A percentile compares a stretch with the other conserved stretches of the same genome.
These are phyloP conservation scores for Lactarius vividus DNA, from an alignment of 768 basidiomycete species.

Conservation along the genomic window DNA sequence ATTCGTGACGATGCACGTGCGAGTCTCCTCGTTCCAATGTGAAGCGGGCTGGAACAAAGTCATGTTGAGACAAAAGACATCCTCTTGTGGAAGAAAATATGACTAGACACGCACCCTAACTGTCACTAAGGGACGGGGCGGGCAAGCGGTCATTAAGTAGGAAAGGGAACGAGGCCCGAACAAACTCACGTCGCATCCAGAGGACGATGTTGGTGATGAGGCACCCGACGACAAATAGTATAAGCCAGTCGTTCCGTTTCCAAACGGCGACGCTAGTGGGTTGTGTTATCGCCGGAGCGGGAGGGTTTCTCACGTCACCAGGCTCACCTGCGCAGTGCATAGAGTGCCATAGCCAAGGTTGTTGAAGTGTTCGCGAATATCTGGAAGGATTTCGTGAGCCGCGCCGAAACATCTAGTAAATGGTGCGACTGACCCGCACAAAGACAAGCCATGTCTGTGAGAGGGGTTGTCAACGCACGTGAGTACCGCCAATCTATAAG, in stretches of 20 bases:
- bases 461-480: not conserved
- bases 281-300: not conserved
- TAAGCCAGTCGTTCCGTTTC: constrained; percentile 13
- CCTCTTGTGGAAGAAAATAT: not conserved
- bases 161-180: not conserved
- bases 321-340: constrained; percentile 17
- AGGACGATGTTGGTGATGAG: constrained; percentile 16
- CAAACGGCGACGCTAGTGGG: constrained; percentile 14
- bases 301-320: not conserved
- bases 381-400: not conserved
- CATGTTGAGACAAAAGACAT: not conserved
- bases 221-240: constrained; percentile 4
- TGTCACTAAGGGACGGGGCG: not conserved
- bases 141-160: not conserved
- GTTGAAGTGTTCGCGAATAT: constrained; percentile 16
- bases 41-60: not conserved
- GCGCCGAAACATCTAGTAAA: not conserved
- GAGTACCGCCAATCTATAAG: not conserved
- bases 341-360: constrained; percentile 19
- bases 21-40: constrained; percentile 8
- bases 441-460: constrained; percentile 16
- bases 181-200: constrained; percentile 18
- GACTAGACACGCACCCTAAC: not conserved
- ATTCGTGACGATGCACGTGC: constrained; percentile 10
- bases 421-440: constrained; percentile 2